Evolutionary conservation across 139 green algal genomes (phyloP).

Genomic region (Mesotaenium endlicherianum): DNA sequence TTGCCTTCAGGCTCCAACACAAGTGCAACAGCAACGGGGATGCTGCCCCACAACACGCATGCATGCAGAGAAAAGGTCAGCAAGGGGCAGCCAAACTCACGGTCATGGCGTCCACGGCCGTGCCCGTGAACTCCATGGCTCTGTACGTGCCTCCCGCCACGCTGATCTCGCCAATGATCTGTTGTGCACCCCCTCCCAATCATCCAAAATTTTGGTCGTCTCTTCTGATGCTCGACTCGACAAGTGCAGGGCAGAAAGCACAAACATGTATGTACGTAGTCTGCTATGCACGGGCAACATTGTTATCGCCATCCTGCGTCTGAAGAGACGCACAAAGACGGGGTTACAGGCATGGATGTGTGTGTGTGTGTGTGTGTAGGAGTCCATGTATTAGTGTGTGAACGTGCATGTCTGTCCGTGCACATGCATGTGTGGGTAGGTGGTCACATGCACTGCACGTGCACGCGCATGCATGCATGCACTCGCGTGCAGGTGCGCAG

Average conservation of each 20-base stretch:
- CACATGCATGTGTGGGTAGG: background rate
- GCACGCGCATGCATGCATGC: background rate
- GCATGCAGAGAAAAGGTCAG: background rate
- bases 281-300: background rate
- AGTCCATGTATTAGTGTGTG: no score
- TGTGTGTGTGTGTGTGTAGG: no score
- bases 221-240: no score
- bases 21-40: no score
- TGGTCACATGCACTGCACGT: background rate
- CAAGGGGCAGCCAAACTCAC: slow-evolving; percentile 6
- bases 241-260: no score
- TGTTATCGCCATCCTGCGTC: no score
- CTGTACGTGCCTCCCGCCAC: slow-evolving; percentile 66
- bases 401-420: no score
- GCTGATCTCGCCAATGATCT: slow-evolving; percentile 95
- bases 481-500: background rate
- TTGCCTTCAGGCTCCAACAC: no score
- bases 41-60: background rate
- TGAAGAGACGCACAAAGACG: no score
- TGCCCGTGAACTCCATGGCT: slow-evolving; percentile 83
- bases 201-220: no score
- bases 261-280: background rate
- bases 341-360: no score
- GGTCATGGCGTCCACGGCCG: slow-evolving; percentile 78
- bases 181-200: no score